Evolutionary conservation across 2,329 filamentous ascomycete genomes (phyloP).

Genomic region (Proliferodiscus dingleyae): DNA sequence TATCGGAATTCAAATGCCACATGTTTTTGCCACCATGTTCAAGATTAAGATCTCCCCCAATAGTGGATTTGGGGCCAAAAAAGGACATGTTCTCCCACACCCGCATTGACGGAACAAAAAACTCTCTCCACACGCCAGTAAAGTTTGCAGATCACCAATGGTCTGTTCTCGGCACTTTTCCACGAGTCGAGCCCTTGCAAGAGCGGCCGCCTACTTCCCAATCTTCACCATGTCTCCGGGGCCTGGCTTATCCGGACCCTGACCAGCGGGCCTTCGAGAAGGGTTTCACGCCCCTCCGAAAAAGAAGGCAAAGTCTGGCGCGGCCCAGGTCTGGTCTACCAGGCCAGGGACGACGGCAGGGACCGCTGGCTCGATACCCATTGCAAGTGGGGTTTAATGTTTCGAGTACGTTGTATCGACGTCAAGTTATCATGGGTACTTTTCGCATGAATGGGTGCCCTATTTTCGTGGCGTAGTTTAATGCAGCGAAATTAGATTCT

Average conservation of each 20-base stretch:
- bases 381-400: conserved; percentile 11
- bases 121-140: neutral
- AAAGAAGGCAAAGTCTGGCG: conserved; percentile 16
- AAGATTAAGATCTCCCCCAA: neutral
- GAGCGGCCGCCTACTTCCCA: conserved; percentile 9
- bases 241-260: conserved; percentile 16
- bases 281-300: conserved; percentile 24
- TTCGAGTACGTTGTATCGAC: conserved; percentile 9
- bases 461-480: conserved; percentile 15
- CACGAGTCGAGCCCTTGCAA: neutral
- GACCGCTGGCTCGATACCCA: conserved; percentile 16
- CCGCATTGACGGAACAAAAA: neutral
- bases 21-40: too few species aligned
- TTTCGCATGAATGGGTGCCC: conserved; percentile 13
- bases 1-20: too few species aligned
- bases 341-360: conserved; percentile 15
- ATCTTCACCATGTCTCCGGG: conserved; percentile 10
- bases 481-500: conserved; percentile 13
- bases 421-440: conserved; percentile 1
- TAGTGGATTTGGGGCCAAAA: neutral
- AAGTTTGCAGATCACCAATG: neutral
- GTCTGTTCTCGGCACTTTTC: conserved; percentile 2
- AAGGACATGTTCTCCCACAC: neutral
- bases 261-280: conserved; percentile 29
- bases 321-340: neutral